Evolutionary conservation across 2,329 filamentous ascomycete species (phyloP).

Genomic region (Alternaria rosae): DNA sequence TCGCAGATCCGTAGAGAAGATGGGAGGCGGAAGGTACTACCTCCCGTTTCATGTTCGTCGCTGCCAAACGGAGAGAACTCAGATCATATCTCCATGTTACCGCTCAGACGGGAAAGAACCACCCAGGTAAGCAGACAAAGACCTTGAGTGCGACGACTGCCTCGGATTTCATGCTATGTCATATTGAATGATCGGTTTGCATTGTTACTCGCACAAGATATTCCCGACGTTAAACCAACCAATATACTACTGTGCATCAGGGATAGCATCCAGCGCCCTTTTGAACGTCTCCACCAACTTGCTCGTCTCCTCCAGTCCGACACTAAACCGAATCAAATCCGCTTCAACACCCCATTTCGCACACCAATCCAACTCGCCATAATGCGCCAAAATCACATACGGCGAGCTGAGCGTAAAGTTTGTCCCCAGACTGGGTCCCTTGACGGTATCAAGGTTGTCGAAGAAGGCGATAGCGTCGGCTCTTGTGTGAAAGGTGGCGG

Average conservation of each 20-base stretch:
- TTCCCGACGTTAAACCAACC: background rate
- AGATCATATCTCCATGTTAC: background rate
- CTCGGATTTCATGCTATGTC: background rate
- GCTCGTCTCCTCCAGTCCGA: constrained; percentile 82
- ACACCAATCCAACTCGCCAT: constrained; percentile 88
- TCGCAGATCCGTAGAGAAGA: background rate
- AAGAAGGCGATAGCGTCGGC: constrained; percentile 81
- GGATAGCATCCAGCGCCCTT: constrained; percentile 70
- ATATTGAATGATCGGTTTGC: background rate
- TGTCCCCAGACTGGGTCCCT: constrained; percentile 92
- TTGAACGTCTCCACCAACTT: constrained; percentile 71
- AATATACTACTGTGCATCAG: background rate
- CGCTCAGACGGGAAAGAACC: background rate
- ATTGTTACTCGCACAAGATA: background rate
- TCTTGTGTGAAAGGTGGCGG: constrained; percentile 76
- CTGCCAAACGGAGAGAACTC: background rate
- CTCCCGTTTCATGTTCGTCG: background rate
- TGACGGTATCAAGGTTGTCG: constrained; percentile 84
- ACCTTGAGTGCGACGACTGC: background rate
- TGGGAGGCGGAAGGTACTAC: background rate
- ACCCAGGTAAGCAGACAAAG: background rate
- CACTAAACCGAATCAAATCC: constrained; percentile 83
- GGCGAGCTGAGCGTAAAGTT: constrained; percentile 95
- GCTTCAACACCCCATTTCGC: constrained; percentile 80
- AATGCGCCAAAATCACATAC: constrained; percentile 92